Percentiles rank a stretch among this genome's conserved stretches.
Conservation (phyloP, 2,329 filamentous ascomycete genomes). For the Aspergillus amoenus region DNA sequence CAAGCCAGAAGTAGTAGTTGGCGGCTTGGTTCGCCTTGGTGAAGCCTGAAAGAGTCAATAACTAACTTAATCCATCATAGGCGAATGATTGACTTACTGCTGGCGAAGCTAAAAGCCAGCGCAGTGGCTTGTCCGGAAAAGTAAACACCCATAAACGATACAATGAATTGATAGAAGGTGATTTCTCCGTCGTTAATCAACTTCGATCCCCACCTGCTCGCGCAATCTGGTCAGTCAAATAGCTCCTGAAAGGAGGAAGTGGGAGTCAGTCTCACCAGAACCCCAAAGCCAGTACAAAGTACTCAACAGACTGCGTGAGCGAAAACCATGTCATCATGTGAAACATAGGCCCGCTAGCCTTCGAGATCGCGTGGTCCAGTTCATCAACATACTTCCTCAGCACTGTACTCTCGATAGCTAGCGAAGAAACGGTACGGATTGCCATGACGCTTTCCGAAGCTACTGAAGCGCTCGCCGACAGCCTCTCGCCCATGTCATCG, state of each 20-base stretch:
- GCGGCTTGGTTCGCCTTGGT: conserved; percentile 52
- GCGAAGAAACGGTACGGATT: conserved; percentile 49
- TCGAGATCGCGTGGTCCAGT: conserved; percentile 20
- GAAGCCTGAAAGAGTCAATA: conserved; percentile 35
- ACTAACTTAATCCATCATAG: too few relatives aligned
- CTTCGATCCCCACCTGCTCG: conserved; percentile 55
- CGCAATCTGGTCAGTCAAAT: neutral
- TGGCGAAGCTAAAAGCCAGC: conserved; percentile 30
- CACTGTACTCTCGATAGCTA: conserved; percentile 47
- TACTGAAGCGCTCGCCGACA: conserved; percentile 43
- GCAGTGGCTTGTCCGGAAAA: conserved; percentile 34
- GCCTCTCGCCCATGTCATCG: conserved; percentile 23
- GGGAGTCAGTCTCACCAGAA: conserved; percentile 29
- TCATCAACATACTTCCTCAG: conserved; percentile 25
- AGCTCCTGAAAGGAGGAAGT: neutral
- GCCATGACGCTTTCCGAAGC: conserved; percentile 49
- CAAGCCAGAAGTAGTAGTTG: conserved; percentile 49
- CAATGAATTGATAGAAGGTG: conserved; percentile 37
- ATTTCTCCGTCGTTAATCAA: conserved; percentile 54
- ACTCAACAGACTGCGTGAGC: conserved; percentile 28
- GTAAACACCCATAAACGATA: conserved; percentile 45
- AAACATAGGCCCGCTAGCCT: conserved; percentile 21
- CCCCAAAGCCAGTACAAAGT: conserved; percentile 28
- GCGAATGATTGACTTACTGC: conserved; percentile 3
- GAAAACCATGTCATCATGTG: conserved; percentile 29